Evolutionary conservation across 2,329 filamentous ascomycete species (phyloP).

Genomic region (Fusarium tuaranense): DNA sequence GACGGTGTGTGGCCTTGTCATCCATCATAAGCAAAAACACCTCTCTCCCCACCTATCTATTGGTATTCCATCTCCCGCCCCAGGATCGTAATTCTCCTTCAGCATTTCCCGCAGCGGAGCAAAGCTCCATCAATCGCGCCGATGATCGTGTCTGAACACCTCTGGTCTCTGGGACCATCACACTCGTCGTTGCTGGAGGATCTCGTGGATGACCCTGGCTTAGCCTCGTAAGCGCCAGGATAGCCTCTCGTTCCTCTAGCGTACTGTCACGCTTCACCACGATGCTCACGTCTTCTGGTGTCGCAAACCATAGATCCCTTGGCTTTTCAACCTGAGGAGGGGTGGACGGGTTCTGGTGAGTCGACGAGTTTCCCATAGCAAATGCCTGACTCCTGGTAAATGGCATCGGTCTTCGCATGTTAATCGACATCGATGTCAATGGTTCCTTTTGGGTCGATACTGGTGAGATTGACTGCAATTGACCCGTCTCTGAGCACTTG

Average conservation of each 20-base stretch:
- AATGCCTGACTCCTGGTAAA: conserved; percentile 40
- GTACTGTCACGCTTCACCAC: conserved; percentile 28
- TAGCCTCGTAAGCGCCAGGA: conserved; percentile 39
- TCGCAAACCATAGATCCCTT: conserved; percentile 21
- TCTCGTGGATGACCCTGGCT: conserved; percentile 30
- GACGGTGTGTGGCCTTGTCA: neutral
- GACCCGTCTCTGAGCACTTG: conserved; percentile 34
- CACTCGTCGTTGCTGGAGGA: conserved; percentile 10
- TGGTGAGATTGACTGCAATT: conserved; percentile 31
- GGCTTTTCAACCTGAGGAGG: conserved; percentile 35
- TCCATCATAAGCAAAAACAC: conserved; percentile 25
- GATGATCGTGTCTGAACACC: conserved; percentile 32
- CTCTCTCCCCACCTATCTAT: conserved; percentile 19
- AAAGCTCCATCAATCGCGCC: conserved; percentile 20
- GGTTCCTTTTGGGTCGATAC: conserved; percentile 28
- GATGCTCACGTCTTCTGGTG: conserved; percentile 13
- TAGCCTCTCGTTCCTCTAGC: conserved; percentile 39
- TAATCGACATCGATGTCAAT: conserved; percentile 47
- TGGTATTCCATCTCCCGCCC: conserved; percentile 28
- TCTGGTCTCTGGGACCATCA: conserved; percentile 9
- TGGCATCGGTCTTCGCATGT: conserved; percentile 40
- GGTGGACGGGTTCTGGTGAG: conserved; percentile 32
- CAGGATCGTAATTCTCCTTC: conserved; percentile 30
- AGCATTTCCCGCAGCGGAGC: conserved; percentile 12
- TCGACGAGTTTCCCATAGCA: conserved; percentile 37